These are phyloP conservation scores for Syzygium jambos DNA, from an alignment of 345 rosid species.

Conservation along the genomic window DNA sequence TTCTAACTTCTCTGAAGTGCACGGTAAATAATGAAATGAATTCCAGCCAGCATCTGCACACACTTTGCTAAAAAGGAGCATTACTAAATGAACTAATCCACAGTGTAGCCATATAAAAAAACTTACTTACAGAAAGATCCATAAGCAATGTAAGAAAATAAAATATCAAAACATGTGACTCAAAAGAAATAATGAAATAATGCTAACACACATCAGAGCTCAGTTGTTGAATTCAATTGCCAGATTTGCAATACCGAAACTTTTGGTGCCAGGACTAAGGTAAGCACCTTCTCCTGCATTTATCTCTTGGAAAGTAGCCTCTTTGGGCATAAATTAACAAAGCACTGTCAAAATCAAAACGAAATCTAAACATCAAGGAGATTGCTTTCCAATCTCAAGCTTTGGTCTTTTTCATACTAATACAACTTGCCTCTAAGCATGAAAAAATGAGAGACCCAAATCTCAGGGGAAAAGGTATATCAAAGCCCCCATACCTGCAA, in stretches of 20 bases:
- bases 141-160: not conserved
- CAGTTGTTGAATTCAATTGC: not conserved
- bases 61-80: conserved; percentile 35
- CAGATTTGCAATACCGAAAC: not conserved
- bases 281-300: not conserved
- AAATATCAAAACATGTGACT: not conserved
- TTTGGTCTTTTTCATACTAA: not conserved
- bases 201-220: not conserved
- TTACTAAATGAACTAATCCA: not conserved
- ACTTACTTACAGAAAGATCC: not conserved
- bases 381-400: not conserved
- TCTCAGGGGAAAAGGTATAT: not conserved
- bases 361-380: not conserved
- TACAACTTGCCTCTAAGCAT: not conserved
- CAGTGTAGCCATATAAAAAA: not conserved
- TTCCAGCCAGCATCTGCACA: conserved; percentile 83
- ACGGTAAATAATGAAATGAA: conserved; percentile 56
- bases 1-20: conserved; percentile 62
- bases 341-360: not conserved
- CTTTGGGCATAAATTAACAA: not conserved
- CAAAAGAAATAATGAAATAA: not conserved
- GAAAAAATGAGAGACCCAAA: not conserved
- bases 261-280: not conserved
- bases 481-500: conserved; percentile 45
- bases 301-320: not conserved